phyloP scores from a whole-genome alignment of 768 basidiomycete genomes.

The Nevesoporus exiguus region DNA sequence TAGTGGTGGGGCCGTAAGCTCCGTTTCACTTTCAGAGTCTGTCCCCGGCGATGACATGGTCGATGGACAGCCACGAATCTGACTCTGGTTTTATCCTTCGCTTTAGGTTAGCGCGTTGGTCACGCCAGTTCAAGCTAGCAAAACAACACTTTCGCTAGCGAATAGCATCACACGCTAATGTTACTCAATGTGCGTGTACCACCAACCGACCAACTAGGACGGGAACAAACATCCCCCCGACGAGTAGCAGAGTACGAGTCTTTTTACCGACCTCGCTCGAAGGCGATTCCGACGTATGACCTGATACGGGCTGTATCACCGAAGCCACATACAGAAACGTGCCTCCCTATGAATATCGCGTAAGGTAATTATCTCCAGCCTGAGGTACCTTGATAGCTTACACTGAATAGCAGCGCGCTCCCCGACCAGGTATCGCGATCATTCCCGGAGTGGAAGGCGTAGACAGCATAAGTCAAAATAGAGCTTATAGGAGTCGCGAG shows the following conservation, averaged over 20 bases:
- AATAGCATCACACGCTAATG: neutral
- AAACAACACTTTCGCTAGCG: neutral
- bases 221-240: constrained; percentile 71
- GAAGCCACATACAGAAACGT: constrained; percentile 95
- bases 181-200: constrained; percentile 52
- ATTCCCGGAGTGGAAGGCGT: constrained; percentile 45
- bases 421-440: constrained; percentile 59
- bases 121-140: neutral
- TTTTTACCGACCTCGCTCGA: constrained; percentile 43
- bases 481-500: constrained; percentile 83
- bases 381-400: constrained; percentile 38
- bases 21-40: constrained; percentile 28
- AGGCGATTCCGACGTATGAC: constrained; percentile 34
- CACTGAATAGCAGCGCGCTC: constrained; percentile 78
- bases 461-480: constrained; percentile 65
- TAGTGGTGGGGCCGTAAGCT: constrained; percentile 27
- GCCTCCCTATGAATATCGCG: constrained; percentile 57
- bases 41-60: constrained; percentile 29
- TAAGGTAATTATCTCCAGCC: constrained; percentile 1
- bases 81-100: neutral
- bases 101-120: constrained; percentile 1
- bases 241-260: constrained; percentile 50
- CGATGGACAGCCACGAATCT: constrained; percentile 7
- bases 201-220: constrained; percentile 55
- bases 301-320: constrained; percentile 74